Percentiles rank a stretch among this genome's conserved stretches.
Evolutionary conservation across 2,329 filamentous ascomycete species (phyloP).

Genomic region (Neonectria punicea): DNA sequence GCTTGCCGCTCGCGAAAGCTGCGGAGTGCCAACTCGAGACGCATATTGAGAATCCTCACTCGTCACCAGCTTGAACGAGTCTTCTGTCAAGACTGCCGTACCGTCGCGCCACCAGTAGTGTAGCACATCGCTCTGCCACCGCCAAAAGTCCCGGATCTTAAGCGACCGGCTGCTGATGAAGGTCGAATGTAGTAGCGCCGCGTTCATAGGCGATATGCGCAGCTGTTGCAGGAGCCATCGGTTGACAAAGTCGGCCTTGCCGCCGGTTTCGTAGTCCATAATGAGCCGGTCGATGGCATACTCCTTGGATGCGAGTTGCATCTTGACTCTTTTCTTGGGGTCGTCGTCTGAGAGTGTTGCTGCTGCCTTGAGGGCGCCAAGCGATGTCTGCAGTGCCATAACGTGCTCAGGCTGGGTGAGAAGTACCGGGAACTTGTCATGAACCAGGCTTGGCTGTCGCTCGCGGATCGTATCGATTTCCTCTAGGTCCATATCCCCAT

Average conservation of each 20-base stretch:
- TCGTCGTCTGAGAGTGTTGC: constrained; percentile 50
- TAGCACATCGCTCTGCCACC: constrained; percentile 53
- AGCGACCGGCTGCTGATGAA: constrained; percentile 44
- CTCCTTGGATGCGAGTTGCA: constrained; percentile 59
- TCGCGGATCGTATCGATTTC: constrained; percentile 39
- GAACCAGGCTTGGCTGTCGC: constrained; percentile 46
- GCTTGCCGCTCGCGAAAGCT: constrained; percentile 43
- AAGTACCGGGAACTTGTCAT: constrained; percentile 56
- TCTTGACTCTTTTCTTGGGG: constrained; percentile 46
- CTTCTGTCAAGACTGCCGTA: constrained; percentile 33
- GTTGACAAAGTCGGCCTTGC: constrained; percentile 58
- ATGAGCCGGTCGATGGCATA: constrained; percentile 58
- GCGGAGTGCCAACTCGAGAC: constrained; percentile 40
- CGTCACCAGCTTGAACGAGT: constrained; percentile 27
- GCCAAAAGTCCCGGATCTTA: constrained; percentile 47
- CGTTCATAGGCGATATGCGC: constrained; percentile 58
- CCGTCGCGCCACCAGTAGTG: constrained; percentile 51
- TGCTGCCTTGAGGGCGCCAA: constrained; percentile 54
- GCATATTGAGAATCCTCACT: constrained; percentile 40
- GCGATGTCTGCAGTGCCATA: constrained; percentile 54
- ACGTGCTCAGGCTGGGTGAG: constrained; percentile 61
- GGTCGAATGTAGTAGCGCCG: constrained; percentile 53
- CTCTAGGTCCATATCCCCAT: constrained; percentile 57
- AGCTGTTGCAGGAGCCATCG: constrained; percentile 65
- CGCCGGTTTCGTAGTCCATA: constrained; percentile 47